phyloP scores from a whole-genome alignment of 306 rosid species.

The Malus asiatica region DNA sequence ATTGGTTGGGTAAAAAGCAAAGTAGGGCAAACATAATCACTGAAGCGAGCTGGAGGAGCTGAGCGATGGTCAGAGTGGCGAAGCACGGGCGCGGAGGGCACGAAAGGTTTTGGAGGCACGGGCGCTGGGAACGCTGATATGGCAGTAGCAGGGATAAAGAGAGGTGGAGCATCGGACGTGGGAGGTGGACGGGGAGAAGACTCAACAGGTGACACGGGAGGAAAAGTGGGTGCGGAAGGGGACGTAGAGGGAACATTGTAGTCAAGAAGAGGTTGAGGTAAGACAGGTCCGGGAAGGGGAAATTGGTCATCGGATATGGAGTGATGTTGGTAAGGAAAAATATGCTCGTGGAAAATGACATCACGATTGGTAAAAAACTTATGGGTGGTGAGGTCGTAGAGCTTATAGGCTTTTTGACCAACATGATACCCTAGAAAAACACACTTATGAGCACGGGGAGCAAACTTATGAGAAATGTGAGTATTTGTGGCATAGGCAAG shows the following conservation, averaged over 20 bases:
- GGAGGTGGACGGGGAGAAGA: no score
- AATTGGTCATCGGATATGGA: accelerated
- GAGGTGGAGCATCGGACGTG: accelerated
- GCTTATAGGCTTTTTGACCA: not conserved
- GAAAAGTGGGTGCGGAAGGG: accelerated
- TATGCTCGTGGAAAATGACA: not conserved
- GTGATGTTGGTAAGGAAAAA: not conserved
- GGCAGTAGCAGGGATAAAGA: no score
- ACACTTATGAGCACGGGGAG: not conserved
- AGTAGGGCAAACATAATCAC: no score
- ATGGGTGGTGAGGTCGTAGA: not conserved
- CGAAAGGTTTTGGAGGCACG: no score
- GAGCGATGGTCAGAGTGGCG: no score
- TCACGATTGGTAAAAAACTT: not conserved
- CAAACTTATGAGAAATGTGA: not conserved
- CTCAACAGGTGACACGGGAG: no score
- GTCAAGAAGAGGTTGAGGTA: no score
- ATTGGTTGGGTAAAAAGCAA: no score
- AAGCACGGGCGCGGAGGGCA: no score
- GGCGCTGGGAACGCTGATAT: no score
- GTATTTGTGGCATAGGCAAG: not conserved
- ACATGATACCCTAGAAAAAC: not conserved
- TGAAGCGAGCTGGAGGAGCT: accelerated
- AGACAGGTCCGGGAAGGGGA: no score
- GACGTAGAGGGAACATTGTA: no score